Conservation (phyloP, 805 yeast species). For the Wickerhamomyces chaumierensis region DNA sequence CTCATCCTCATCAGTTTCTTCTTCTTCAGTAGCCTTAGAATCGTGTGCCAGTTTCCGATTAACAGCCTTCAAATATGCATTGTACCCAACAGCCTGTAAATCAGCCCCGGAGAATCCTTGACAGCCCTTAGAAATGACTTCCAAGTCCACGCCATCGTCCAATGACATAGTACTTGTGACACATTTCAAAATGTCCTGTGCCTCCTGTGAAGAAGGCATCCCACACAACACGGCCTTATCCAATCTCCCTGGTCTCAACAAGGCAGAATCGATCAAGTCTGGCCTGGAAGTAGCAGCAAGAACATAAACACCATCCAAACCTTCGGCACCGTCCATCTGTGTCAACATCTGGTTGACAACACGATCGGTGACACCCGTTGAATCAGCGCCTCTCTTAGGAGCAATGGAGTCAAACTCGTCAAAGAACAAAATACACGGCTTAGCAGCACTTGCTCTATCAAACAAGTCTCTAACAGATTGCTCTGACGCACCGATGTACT, state of each 20-base stretch:
- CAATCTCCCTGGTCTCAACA: conserved; percentile 89
- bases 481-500: conserved; percentile 94
- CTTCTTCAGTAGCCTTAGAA: no score
- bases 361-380: conserved; percentile 74
- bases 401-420: conserved; percentile 96
- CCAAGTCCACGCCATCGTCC: conserved; percentile 35
- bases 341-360: conserved; percentile 78
- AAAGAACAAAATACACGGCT: conserved; percentile 89
- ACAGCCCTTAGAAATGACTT: conserved; percentile 43
- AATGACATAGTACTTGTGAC: conserved; percentile 53
- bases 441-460: conserved; percentile 86
- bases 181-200: conserved; percentile 59
- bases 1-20: conserved; percentile 1
- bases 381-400: conserved; percentile 40
- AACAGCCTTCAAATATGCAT: conserved; percentile 81
- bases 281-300: conserved; percentile 97
- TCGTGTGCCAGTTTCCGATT: conserved; percentile 51
- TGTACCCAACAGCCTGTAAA: conserved; percentile 82
- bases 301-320: conserved; percentile 82
- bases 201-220: conserved; percentile 61
- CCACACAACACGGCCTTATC: conserved; percentile 89
- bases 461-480: conserved; percentile 87
- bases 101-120: conserved; percentile 92
- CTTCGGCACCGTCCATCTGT: conserved; percentile 97
- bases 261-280: conserved; percentile 82